A percentile compares a stretch with the other conserved stretches of the same genome.
Evolutionary conservation across 1,284 basidiomycete genomes (phyloP).

Genomic region (Pseudozyma tsukubaensis): DNA sequence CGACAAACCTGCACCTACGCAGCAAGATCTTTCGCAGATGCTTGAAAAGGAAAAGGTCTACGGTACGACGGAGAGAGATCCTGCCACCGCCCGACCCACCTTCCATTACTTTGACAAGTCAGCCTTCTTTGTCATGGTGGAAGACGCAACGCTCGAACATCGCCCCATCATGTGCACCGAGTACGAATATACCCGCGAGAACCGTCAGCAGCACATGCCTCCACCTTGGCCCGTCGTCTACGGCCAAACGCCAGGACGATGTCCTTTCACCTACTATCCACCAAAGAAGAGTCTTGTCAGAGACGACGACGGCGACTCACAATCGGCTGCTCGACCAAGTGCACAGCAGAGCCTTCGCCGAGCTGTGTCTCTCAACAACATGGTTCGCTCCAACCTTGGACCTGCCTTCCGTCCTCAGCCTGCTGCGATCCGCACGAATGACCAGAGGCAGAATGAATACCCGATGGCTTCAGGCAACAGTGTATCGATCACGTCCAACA

Average conservation of each 20-base stretch:
- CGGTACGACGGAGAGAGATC: slow-evolving; percentile 90
- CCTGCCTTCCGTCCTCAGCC: slow-evolving; percentile 25
- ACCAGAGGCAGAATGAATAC: slow-evolving; percentile 42
- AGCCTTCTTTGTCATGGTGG: slow-evolving; percentile 85
- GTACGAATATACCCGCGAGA: slow-evolving; percentile 69
- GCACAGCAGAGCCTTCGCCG: slow-evolving; percentile 73
- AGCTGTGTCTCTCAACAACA: slow-evolving; percentile 81
- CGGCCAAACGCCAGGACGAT: slow-evolving; percentile 69
- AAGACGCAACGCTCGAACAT: slow-evolving; percentile 84
- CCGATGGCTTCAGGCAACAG: slow-evolving; percentile 76
- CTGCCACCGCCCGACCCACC: slow-evolving; percentile 85
- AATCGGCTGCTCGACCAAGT: slow-evolving; percentile 9
- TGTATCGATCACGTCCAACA: slow-evolving; percentile 87
- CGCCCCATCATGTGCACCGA: slow-evolving; percentile 73
- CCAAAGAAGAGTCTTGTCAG: slow-evolving; percentile 32
- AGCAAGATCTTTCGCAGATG: slow-evolving; percentile 72
- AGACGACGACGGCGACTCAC: slow-evolving; percentile 20
- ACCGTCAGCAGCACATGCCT: slow-evolving; percentile 15
- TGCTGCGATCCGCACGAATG: slow-evolving; percentile 24
- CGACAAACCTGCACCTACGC: slow-evolving; percentile 20
- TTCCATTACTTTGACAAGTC: slow-evolving; percentile 87
- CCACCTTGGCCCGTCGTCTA: slow-evolving; percentile 73
- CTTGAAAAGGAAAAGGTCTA: slow-evolving; percentile 88
- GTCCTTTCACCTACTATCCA: slow-evolving; percentile 67
- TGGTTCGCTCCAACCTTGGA: slow-evolving; percentile 71